Conservation (phyloP, 1,284 basidiomycete genomes). For the Pseudozyma thailandica region DNA sequence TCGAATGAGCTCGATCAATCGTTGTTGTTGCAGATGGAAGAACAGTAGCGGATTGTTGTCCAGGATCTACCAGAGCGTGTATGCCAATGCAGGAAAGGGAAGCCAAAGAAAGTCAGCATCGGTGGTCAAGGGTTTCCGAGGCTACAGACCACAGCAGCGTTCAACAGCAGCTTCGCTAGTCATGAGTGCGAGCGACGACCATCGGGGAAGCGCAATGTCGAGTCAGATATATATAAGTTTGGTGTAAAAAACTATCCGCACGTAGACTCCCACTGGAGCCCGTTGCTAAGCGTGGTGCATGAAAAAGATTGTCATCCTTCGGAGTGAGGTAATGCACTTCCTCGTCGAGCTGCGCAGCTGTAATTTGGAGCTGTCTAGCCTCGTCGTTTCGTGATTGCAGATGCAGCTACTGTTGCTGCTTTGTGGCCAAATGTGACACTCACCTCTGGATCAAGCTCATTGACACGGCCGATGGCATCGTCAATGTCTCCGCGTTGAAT, state of each 20-base stretch:
- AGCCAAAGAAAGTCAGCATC: conserved; percentile 9
- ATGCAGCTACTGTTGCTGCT: conserved; percentile 14
- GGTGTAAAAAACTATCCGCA: conserved; percentile 53
- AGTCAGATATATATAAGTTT: conserved; percentile 40
- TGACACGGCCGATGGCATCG: conserved; percentile 90
- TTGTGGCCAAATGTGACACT: conserved; percentile 67
- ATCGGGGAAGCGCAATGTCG: conserved; percentile 9
- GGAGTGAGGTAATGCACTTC: conserved; percentile 2
- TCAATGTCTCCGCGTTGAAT: conserved; percentile 93
- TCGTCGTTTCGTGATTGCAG: not conserved
- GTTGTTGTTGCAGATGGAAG: conserved; percentile 92
- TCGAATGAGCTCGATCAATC: conserved; percentile 92
- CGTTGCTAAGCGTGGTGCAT: conserved; percentile 96
- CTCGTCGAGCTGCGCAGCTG: not conserved
- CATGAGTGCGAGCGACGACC: not conserved
- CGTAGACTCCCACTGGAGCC: conserved; percentile 54
- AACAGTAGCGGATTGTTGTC: conserved; percentile 90
- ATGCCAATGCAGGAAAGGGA: not conserved
- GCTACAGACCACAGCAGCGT: too few relatives aligned
- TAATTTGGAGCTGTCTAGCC: too few relatives aligned
- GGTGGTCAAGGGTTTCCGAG: too few relatives aligned
- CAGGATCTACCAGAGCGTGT: conserved; percentile 78
- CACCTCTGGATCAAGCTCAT: conserved; percentile 96
- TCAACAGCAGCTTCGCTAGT: too few relatives aligned
- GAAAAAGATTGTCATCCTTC: conserved; percentile 74